Conservation (phyloP, 2,329 filamentous ascomycete genomes). For the Helminthosporium solani region DNA sequence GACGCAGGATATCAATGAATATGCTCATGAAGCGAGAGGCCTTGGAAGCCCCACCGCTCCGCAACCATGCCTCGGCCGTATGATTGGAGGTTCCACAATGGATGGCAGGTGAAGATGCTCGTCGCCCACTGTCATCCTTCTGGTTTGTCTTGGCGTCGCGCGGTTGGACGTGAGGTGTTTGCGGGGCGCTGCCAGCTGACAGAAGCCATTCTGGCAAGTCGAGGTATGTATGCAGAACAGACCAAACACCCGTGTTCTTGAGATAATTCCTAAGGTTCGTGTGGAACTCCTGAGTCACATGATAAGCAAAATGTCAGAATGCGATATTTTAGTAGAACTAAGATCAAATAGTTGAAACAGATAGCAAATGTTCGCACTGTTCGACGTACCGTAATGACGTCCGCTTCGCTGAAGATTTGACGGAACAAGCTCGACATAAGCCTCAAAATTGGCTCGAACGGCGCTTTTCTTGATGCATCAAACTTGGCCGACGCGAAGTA, state of each 20-base stretch:
- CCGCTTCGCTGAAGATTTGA: slow-evolving; percentile 65
- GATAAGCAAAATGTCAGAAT: neutral
- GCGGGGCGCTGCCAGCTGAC: slow-evolving; percentile 20
- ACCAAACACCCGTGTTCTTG: slow-evolving; percentile 56
- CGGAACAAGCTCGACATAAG: slow-evolving; percentile 63
- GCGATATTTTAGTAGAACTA: neutral
- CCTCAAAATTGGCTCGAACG: slow-evolving; percentile 62
- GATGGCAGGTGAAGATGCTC: slow-evolving; percentile 38
- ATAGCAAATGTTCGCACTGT: neutral
- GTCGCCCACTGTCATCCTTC: slow-evolving; percentile 12
- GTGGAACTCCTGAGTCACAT: slow-evolving; percentile 52
- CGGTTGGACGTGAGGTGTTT: slow-evolving; percentile 28
- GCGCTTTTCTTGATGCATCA: slow-evolving; percentile 59
- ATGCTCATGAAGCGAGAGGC: slow-evolving; percentile 80
- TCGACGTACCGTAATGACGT: slow-evolving; percentile 52
- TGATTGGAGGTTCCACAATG: slow-evolving; percentile 39
- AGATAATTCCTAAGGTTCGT: slow-evolving; percentile 57
- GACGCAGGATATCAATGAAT: slow-evolving; percentile 79
- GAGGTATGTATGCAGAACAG: slow-evolving; percentile 57
- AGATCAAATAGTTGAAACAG: neutral
- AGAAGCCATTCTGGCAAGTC: slow-evolving; percentile 67
- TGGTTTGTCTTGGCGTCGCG: slow-evolving; percentile 20
- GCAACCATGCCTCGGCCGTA: slow-evolving; percentile 49
- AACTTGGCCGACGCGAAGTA: slow-evolving; percentile 63
- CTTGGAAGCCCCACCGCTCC: slow-evolving; percentile 48